Percentiles rank a stretch among this genome's conserved stretches.
Evolutionary conservation across 2,329 filamentous ascomycete species (phyloP).

Genomic region (Cladosporium sp.): DNA sequence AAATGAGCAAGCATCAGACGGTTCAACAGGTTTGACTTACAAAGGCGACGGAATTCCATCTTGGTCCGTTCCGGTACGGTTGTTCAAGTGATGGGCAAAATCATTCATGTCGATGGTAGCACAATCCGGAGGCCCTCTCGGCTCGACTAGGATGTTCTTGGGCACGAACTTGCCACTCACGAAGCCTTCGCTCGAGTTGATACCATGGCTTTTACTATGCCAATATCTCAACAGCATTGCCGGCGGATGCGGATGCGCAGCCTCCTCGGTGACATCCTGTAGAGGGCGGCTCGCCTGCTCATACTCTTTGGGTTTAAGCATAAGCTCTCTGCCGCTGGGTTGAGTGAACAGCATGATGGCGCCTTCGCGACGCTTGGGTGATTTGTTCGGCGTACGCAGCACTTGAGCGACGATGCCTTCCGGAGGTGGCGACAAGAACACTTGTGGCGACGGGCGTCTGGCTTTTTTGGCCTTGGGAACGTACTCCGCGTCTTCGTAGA

Average conservation of each 20-base stretch:
- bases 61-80: conserved; percentile 6
- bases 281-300: background rate
- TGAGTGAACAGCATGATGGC: background rate
- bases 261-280: background rate
- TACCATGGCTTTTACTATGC: background rate
- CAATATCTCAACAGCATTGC: background rate
- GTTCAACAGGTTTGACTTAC: background rate
- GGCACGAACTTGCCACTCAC: background rate
- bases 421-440: background rate
- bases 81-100: background rate
- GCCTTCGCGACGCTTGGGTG: background rate
- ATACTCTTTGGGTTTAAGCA: conserved; percentile 1
- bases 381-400: background rate
- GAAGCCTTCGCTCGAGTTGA: background rate
- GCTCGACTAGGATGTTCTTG: background rate
- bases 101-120: conserved; percentile 3
- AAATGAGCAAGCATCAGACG: background rate
- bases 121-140: background rate
- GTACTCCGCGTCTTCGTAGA: background rate
- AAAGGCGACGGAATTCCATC: background rate
- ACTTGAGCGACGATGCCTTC: background rate
- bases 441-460: background rate
- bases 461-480: background rate
- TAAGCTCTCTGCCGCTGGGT: background rate
- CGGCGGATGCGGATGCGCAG: background rate